These are phyloP conservation scores for Termitomyces sp. DNA, from an alignment of 768 basidiomycete genomes.

Conservation along the genomic window DNA sequence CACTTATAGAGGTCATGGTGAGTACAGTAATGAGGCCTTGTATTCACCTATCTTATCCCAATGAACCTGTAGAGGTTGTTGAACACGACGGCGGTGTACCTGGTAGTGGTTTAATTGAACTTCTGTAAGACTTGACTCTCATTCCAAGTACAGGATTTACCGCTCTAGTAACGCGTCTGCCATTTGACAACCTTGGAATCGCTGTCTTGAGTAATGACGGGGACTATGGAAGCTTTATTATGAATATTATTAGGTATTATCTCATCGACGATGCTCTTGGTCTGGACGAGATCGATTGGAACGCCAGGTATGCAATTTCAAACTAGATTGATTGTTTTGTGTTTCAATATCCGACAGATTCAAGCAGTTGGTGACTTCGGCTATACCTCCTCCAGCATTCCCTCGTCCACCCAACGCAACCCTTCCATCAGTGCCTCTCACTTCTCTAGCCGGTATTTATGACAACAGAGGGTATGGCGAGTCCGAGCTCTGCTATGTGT, in stretches of 20 bases:
- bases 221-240: conserved; percentile 14
- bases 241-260: conserved; percentile 16
- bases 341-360: not conserved
- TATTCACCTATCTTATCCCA: not conserved
- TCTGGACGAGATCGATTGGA: conserved; percentile 20
- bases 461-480: conserved; percentile 13
- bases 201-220: conserved; percentile 23
- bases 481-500: conserved; percentile 16
- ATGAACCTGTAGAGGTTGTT: conserved; percentile 3
- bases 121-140: not conserved
- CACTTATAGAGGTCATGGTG: conserved; percentile 21
- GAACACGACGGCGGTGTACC: conserved; percentile 9
- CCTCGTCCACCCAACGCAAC: conserved; percentile 12
- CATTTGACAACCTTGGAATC: conserved; percentile 19
- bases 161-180: conserved; percentile 17
- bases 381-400: not conserved
- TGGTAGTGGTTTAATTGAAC: not conserved
- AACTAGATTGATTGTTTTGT: not conserved
- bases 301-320: conserved; percentile 9
- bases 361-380: not conserved
- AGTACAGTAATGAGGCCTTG: not conserved
- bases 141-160: conserved; percentile 12
- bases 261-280: conserved; percentile 19
- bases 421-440: conserved; percentile 9
- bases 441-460: conserved; percentile 12